A percentile compares a stretch with the other conserved stretches of the same genome.
Evolutionary conservation across 768 basidiomycete genomes (phyloP).

Genomic region (Pisolithus orientalis): DNA sequence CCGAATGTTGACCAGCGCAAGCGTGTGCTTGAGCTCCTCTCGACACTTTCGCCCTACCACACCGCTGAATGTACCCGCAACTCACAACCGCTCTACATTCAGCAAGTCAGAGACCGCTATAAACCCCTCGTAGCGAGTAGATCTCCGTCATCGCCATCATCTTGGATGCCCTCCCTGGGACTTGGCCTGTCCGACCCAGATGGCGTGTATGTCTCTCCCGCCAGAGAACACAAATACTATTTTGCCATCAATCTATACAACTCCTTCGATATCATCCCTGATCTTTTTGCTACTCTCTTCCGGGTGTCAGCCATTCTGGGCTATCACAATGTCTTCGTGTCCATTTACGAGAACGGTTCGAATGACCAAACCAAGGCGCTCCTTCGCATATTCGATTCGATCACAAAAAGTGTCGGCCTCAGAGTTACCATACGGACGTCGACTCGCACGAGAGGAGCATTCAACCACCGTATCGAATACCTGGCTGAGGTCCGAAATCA

Average conservation of each 20-base stretch:
- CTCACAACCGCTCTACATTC: conserved; percentile 76
- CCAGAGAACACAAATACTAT: conserved; percentile 91
- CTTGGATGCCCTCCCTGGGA: conserved; percentile 59
- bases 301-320: conserved; percentile 87
- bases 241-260: conserved; percentile 99
- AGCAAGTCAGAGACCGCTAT: conserved; percentile 86
- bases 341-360: conserved; percentile 99
- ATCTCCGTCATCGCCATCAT: conserved; percentile 40
- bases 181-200: conserved; percentile 34
- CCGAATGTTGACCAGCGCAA: conserved; percentile 81
- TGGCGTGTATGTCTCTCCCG: conserved; percentile 30
- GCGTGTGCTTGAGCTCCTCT: conserved; percentile 81
- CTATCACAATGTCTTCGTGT: conserved; percentile 96
- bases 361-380: conserved; percentile 97
- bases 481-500: conserved; percentile 99
- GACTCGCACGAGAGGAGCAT: conserved; percentile 87
- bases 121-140: conserved; percentile 75
- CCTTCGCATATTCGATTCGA: conserved; percentile 88
- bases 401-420: conserved; percentile 85
- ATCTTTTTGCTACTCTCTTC: conserved; percentile 95
- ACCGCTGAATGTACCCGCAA: conserved; percentile 87
- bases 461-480: conserved; percentile 99
- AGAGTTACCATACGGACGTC: conserved; percentile 91
- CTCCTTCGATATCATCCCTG: conserved; percentile 97
- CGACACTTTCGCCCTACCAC: conserved; percentile 84